Evolutionary conservation across 306 rosid species (phyloP), one percentile per base, ranked within the genome.

Genomic region (Glycine tomentella): DNA sequence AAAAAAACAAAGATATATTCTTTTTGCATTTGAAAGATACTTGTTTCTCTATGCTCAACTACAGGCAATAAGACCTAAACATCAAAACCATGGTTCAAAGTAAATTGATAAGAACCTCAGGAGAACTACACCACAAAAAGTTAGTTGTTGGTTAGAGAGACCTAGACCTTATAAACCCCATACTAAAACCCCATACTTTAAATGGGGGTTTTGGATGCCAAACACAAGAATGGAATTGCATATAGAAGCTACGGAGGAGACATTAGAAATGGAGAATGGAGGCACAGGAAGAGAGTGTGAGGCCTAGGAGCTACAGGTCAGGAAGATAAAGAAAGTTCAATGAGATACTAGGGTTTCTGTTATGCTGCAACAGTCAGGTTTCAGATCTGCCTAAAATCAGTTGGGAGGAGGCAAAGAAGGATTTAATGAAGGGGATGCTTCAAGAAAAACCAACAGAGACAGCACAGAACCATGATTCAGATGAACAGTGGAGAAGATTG

Each of bases 71-170:
- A 13, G n/a, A 15, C 33, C 56, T 14, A 20, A 46, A 70, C 75
- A 62, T 46, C 36, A 80, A 62, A 79, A 84, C 10, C 46, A 12
- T 57, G 17, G n/a, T 38, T 72, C 50, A 80, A 81, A 64, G 71
- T 75, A 11, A 49, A 58, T 36, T 34, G 46, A 63, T 34, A 63
- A 3, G 69, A 34, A 63, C 45, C 17, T 13, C 14, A 1, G 0
- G 11, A 34, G 44, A 63, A 63, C 20, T 34, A 12, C 46, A 12
- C 68, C 45, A 34, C 69, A 63, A 36, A 38, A 63, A 63, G 17
- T 12, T 62, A 62, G 69, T 0, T 4, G 8, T 3, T 34, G 45
- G 13, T 62, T 62, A 3, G 45, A 62, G 45, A 31, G 16, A 33
- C n/a, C 69, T 33, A 64, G 70, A 64, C 20, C 25, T 7, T 14